A percentile compares a stretch with the other conserved stretches of the same genome.
These are phyloP conservation scores for Hansfordia pulvinata DNA, from an alignment of 2,329 filamentous ascomycete species.

Conservation along the genomic window DNA sequence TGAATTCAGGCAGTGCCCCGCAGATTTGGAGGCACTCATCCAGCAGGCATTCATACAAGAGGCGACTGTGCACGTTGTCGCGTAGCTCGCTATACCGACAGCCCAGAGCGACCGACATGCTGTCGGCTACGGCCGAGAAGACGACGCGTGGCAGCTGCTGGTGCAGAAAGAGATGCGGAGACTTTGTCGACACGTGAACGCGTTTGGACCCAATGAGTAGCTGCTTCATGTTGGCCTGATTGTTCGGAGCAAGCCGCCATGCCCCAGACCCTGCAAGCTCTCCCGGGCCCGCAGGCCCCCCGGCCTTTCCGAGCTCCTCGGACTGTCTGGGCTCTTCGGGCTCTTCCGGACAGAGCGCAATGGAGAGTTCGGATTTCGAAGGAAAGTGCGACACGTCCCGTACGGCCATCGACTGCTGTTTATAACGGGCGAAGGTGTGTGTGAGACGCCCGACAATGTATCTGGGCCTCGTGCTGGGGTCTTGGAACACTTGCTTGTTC, in stretches of 20 bases:
- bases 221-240: too few relatives aligned
- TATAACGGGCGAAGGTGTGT: too few relatives aligned
- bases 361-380: too few relatives aligned
- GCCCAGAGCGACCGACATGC: constrained; percentile 68
- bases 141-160: constrained; percentile 70
- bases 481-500: constrained; percentile 55
- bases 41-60: constrained; percentile 57
- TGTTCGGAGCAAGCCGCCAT: too few relatives aligned
- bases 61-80: constrained; percentile 49
- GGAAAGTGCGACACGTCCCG: constrained; percentile 17
- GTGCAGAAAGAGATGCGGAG: constrained; percentile 51
- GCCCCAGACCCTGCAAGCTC: too few relatives aligned
- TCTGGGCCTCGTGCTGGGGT: constrained; percentile 50
- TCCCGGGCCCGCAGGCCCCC: too few relatives aligned
- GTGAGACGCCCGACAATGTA: constrained; percentile 59
- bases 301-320: too few relatives aligned
- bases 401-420: constrained; percentile 4
- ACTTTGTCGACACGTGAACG: too few relatives aligned
- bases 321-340: too few relatives aligned
- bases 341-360: too few relatives aligned
- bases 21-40: constrained; percentile 64
- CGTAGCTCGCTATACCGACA: constrained; percentile 59
- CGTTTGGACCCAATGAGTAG: too few relatives aligned
- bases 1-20: constrained; percentile 59
- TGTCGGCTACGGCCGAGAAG: constrained; percentile 64